Evolutionary conservation across 2,329 filamentous ascomycete genomes (phyloP), one percentile per base, ranked within the genome.

Genomic region (Monosporascus sp.): DNA sequence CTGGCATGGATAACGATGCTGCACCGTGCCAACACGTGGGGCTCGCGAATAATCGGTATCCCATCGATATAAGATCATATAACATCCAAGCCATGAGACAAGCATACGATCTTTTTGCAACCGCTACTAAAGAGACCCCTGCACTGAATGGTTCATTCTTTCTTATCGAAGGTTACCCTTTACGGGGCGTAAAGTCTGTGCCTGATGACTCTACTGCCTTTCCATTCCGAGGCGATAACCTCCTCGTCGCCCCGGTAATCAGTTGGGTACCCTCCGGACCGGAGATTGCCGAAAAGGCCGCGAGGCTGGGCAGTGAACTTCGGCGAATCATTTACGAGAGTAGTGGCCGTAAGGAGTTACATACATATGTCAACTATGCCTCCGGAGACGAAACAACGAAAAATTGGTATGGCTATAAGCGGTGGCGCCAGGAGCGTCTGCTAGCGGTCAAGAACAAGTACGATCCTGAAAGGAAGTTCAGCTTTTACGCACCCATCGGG

Each of bases 61-160:
- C 60, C 14, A 57, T 63, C 22, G 53, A 62, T 19, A 11, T 67
- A 8, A 51, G 58, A 41, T 24, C 38, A 1, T 71, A 71, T 51
- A 68, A 77, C 37, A 46, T 67, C 22, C 51, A 64, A 0, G 70
- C 73, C 1, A 68, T 72, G 52, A 64, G 63, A 48, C 59, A 63
- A 24, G 70, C 68, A 3, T 77, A 71, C 50, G 65, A 72, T 3
- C 50, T 71, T 7, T 76, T 71, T 55, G 64, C 68, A 0, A 55
- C 67, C 0, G 63, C 64, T 1, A 62, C 70, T n/a, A 60, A 63
- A 1, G 58, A 62, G 4, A 59, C 58, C 16, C 68, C 71, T 0
- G 59, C 59, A 0, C 68, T 72, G 38, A 70, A 68, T 49, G 20
- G 35, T 5, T 66, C 60, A 1, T 8, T 53, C 3, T 49, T 66